These are phyloP conservation scores for Aspergillus pseudoglaucus DNA, from an alignment of 2,329 filamentous ascomycete genomes.

Conservation along the genomic window DNA sequence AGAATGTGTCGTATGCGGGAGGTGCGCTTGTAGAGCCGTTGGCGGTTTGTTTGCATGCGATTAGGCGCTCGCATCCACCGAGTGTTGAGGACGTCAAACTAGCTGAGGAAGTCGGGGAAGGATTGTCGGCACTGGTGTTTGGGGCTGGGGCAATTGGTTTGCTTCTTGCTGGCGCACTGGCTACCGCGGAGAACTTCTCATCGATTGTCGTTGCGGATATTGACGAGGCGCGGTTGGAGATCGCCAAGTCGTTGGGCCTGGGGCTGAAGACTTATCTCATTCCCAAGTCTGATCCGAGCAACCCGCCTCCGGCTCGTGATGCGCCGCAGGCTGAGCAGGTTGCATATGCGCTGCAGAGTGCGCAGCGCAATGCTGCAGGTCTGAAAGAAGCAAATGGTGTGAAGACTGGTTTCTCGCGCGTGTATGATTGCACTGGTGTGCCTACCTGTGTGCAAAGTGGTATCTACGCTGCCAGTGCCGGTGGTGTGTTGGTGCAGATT, in stretches of 20 bases:
- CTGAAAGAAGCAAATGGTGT: constrained; percentile 23
- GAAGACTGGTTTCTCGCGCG: constrained; percentile 33
- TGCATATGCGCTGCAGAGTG: constrained; percentile 27
- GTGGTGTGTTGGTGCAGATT: constrained; percentile 49
- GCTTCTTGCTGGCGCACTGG: constrained; percentile 52
- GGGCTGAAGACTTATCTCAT: constrained; percentile 33
- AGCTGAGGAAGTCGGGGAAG: constrained; percentile 34
- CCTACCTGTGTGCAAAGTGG: constrained; percentile 41
- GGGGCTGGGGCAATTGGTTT: constrained; percentile 58
- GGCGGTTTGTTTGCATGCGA: constrained; percentile 55
- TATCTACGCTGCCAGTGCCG: constrained; percentile 41
- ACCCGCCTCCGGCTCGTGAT: constrained; percentile 25
- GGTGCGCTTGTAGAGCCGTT: constrained; percentile 57
- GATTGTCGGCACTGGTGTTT: constrained; percentile 50
- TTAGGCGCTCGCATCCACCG: constrained; percentile 48
- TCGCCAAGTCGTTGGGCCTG: constrained; percentile 41
- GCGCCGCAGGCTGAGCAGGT: constrained; percentile 28
- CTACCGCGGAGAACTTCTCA: constrained; percentile 47
- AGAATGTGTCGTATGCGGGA: constrained; percentile 47
- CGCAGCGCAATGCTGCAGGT: constrained; percentile 28
- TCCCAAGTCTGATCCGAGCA: constrained; percentile 21
- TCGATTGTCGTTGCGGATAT: constrained; percentile 57
- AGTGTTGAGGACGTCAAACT: constrained; percentile 27
- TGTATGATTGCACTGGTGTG: constrained; percentile 43
- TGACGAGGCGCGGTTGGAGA: constrained; percentile 49